These are phyloP conservation scores for Naumovozyma dairenensis DNA, from an alignment of 805 yeast species.

Conservation along the genomic window DNA sequence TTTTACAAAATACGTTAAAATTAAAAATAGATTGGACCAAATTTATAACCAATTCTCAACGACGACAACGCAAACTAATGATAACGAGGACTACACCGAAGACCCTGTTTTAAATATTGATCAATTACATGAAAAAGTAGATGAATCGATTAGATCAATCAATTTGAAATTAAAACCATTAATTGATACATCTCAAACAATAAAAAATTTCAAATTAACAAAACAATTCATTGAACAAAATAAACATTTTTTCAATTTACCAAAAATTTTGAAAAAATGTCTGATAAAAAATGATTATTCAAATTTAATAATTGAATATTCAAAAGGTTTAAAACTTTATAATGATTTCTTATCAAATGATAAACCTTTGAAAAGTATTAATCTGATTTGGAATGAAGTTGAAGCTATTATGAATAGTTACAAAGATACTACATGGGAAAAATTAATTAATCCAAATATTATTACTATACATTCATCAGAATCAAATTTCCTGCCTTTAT, in stretches of 20 bases:
- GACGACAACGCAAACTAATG: constrained; percentile 4
- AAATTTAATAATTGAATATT: constrained; percentile 46
- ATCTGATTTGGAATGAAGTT: constrained; percentile 47
- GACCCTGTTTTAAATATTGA: constrained; percentile 30
- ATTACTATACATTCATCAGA: constrained; percentile 13
- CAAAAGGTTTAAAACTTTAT: constrained; percentile 35
- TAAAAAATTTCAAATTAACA: constrained; percentile 40
- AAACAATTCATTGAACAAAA: constrained; percentile 43
- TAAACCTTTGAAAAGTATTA: constrained; percentile 29
- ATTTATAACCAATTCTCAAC: constrained; percentile 44
- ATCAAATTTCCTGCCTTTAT: constrained; percentile 32
- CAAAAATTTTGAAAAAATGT: constrained; percentile 36
- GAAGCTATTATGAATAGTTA: constrained; percentile 45
- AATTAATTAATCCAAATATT: constrained; percentile 26
- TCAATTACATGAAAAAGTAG: constrained; percentile 32
- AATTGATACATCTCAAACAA: constrained; percentile 39
- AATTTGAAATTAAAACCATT: constrained; percentile 51
- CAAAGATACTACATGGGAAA: constrained; percentile 43
- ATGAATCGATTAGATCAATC: constrained; percentile 42
- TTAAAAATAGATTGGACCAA: constrained; percentile 54
- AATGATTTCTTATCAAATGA: constrained; percentile 17
- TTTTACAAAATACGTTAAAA: constrained; percentile 52
- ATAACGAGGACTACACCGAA: constrained; percentile 17
- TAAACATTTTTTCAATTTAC: constrained; percentile 46
- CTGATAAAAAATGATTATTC: constrained; percentile 46